phyloP scores from a whole-genome alignment of 371 early-diverging fungal species.

The Zancudomyces culisetae region DNA sequence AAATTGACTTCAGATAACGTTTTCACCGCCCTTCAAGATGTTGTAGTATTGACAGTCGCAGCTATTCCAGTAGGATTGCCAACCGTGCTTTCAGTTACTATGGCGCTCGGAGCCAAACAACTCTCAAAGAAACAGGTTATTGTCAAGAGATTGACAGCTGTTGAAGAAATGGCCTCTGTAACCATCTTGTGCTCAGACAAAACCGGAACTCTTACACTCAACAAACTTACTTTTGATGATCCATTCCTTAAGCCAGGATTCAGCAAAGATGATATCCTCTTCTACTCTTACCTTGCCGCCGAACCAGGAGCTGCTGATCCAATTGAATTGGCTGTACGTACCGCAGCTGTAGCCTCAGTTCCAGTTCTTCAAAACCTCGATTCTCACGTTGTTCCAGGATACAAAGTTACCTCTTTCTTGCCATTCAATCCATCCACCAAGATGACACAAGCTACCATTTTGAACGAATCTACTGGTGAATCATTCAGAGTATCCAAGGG shows the following conservation, averaged over 20 bases:
- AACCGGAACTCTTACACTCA: constrained; percentile 92
- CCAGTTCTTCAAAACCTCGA: constrained; percentile 38
- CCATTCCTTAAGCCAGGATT: constrained; percentile 58
- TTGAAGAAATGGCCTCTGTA: constrained; percentile 88
- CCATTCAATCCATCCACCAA: constrained; percentile 87
- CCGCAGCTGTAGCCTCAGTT: constrained; percentile 56
- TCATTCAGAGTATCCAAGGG: constrained; percentile 80
- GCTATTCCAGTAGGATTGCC: constrained; percentile 94
- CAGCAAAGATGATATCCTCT: constrained; percentile 58
- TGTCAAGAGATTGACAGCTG: constrained; percentile 82
- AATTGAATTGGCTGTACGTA: constrained; percentile 72
- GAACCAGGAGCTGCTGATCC: constrained; percentile 83
- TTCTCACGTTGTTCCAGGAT: constrained; percentile 57
- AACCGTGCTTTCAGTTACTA: constrained; percentile 90
- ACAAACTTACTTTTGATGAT: constrained; percentile 78
- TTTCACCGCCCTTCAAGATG: constrained; percentile 46
- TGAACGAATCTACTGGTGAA: constrained; percentile 36
- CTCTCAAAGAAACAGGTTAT: constrained; percentile 84
- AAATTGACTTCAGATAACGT: constrained; percentile 27
- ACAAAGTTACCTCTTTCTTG: constrained; percentile 59
- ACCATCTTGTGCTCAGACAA: constrained; percentile 90
- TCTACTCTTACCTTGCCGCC: constrained; percentile 68
- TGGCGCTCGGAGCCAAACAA: constrained; percentile 88
- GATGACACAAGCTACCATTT: constrained; percentile 72
- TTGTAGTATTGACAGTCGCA: constrained; percentile 82